Evolutionary conservation across 208 protist species (phyloP).

Genomic region (Balamuthia mandrillaris): DNA sequence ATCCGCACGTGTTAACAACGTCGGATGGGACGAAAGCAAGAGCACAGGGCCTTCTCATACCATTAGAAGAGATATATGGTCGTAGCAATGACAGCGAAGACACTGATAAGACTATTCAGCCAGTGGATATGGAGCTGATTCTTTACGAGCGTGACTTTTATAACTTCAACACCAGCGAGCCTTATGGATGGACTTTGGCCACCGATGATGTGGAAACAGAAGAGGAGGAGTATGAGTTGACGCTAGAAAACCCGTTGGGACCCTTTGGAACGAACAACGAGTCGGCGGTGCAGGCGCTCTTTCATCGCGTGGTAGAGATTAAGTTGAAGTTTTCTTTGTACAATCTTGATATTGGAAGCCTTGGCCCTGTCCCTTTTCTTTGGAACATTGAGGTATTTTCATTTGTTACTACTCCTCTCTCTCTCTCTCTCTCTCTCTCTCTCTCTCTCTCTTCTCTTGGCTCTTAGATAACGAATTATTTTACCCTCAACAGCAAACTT

Average conservation of each 20-base stretch:
- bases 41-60: no score
- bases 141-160: neutral
- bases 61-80: slow-evolving; percentile 1
- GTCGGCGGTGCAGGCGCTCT: neutral
- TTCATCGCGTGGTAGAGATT: slow-evolving; percentile 23
- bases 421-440: no score
- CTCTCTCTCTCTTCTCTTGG: no score
- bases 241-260: neutral
- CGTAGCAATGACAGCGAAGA: neutral
- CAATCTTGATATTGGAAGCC: slow-evolving; percentile 6
- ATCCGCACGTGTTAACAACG: neutral
- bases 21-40: no score
- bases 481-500: no score
- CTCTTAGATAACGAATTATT: no score
- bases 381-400: slow-evolving; percentile 7
- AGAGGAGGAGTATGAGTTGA: neutral
- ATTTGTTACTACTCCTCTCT: no score
- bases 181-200: neutral
- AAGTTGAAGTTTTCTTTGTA: slow-evolving; percentile 10
- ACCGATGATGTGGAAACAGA: neutral
- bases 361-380: slow-evolving; percentile 22
- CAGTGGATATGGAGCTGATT: neutral
- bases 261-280: neutral
- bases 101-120: neutral
- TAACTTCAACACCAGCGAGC: neutral